phyloP scores from a whole-genome alignment of 2,329 filamentous ascomycete species.

The Mariannaea elegans region DNA sequence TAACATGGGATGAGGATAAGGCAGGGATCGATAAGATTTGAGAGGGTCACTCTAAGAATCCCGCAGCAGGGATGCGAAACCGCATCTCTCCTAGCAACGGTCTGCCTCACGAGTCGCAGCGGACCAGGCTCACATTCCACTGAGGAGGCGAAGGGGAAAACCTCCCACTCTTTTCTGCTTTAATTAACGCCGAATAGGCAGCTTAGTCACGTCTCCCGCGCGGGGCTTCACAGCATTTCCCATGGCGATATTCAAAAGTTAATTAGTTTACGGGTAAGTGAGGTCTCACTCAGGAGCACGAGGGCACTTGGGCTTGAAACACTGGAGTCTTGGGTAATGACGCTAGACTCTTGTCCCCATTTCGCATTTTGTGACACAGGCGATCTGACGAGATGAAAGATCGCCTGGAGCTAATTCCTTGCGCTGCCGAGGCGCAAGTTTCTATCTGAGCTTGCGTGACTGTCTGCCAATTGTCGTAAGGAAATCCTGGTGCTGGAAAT shows the following conservation, averaged over 20 bases:
- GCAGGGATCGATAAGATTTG: slow-evolving; percentile 36
- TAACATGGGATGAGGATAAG: slow-evolving; percentile 8
- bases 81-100: slow-evolving; percentile 2
- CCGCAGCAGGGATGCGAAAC: slow-evolving; percentile 36
- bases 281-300: slow-evolving; percentile 12
- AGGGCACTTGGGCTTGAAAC: slow-evolving; percentile 17
- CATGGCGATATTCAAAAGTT: too few species aligned
- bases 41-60: slow-evolving; percentile 30
- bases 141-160: neutral
- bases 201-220: slow-evolving; percentile 1
- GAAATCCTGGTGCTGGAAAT: slow-evolving; percentile 4
- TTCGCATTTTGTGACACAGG: slow-evolving; percentile 22
- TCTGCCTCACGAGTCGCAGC: neutral
- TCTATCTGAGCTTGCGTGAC: slow-evolving; percentile 22
- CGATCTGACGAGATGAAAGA: slow-evolving; percentile 33
- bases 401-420: slow-evolving; percentile 18
- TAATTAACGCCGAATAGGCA: neutral
- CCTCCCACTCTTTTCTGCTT: neutral
- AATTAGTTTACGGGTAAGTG: neutral
- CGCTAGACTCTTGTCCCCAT: slow-evolving; percentile 32
- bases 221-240: slow-evolving; percentile 1
- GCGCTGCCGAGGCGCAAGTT: neutral
- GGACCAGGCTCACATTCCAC: slow-evolving; percentile 10
- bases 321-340: neutral
- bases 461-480: neutral